Percentiles rank a stretch among this genome's conserved stretches.
Evolutionary conservation across 2,329 filamentous ascomycete genomes (phyloP).

Genomic region (Penicillium corylophilum): DNA sequence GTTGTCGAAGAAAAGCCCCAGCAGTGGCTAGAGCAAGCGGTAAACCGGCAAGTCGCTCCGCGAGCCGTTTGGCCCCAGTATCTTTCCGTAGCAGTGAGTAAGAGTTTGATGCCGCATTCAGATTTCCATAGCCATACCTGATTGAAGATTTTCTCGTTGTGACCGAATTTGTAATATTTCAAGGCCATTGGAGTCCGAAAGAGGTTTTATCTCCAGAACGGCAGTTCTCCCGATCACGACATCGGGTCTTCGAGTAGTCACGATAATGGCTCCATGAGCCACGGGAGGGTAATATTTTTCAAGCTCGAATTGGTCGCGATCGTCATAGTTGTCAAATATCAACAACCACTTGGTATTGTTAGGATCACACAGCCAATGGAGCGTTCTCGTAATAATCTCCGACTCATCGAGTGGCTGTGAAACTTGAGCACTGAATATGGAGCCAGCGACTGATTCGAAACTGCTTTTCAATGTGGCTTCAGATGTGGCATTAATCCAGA

Average conservation of each 20-base stretch:
- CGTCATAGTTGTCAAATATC: slow-evolving; percentile 25
- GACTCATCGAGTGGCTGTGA: background rate
- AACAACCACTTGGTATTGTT: slow-evolving; percentile 23
- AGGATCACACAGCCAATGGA: slow-evolving; percentile 15
- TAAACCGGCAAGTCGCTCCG: slow-evolving; percentile 1
- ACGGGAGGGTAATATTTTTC: slow-evolving; percentile 12
- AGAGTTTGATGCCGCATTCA: no score
- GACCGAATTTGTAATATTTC: slow-evolving; percentile 1
- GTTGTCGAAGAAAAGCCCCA: background rate
- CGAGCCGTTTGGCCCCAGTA: background rate
- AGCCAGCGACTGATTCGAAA: background rate
- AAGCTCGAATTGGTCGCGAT: slow-evolving; percentile 9
- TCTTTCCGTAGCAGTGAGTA: background rate
- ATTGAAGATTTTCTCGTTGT: slow-evolving; percentile 3
- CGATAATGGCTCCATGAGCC: slow-evolving; percentile 18
- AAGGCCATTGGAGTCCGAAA: slow-evolving; percentile 1
- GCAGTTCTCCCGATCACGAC: background rate
- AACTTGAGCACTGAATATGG: background rate
- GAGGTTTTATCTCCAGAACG: background rate
- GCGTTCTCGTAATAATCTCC: background rate
- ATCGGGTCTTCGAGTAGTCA: slow-evolving; percentile 18
- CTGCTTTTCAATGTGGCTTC: slow-evolving; percentile 1
- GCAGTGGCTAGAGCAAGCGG: slow-evolving; percentile 4
- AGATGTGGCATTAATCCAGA: slow-evolving; percentile 4
- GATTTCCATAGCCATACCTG: slow-evolving; percentile 5